Conservation (phyloP, 441 rosid genomes). For the Aleurites moluccanus region DNA sequence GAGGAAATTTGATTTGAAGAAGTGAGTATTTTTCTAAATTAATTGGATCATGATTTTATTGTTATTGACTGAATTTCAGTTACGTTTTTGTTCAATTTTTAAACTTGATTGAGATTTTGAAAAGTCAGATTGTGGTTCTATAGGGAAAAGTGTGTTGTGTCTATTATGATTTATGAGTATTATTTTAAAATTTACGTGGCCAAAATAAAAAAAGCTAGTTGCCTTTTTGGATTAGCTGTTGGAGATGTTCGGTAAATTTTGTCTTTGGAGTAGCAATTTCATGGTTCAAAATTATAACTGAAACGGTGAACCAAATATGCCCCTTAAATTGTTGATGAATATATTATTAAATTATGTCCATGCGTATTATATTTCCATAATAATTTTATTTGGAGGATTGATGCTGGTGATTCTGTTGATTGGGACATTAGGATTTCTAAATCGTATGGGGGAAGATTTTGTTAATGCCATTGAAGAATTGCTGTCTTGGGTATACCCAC, state of each 20-base stretch:
- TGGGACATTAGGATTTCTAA: background rate
- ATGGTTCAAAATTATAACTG: no score
- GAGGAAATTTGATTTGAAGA: constrained; percentile 50
- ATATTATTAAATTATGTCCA: background rate
- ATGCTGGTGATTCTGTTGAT: background rate
- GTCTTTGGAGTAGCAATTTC: no score
- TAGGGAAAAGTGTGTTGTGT: constrained; percentile 4
- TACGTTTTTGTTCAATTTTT: background rate
- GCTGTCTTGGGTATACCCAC: background rate
- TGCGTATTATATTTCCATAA: constrained; percentile 2
- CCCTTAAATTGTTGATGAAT: background rate
- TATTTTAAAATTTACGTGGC: background rate
- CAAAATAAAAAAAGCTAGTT: background rate
- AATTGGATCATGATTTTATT: background rate
- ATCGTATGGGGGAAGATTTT: background rate
- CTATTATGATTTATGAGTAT: background rate
- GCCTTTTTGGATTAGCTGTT: no score
- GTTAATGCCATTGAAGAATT: background rate
- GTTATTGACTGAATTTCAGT: background rate
- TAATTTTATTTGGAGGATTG: background rate
- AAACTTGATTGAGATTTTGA: constrained; percentile 12
- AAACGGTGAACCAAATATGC: no score
- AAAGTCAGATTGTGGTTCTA: background rate
- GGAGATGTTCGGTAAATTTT: no score
- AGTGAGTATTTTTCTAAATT: constrained; percentile 31